phyloP scores from a whole-genome alignment of 148 eudicot species.

The Heliamphora exappendiculata region DNA sequence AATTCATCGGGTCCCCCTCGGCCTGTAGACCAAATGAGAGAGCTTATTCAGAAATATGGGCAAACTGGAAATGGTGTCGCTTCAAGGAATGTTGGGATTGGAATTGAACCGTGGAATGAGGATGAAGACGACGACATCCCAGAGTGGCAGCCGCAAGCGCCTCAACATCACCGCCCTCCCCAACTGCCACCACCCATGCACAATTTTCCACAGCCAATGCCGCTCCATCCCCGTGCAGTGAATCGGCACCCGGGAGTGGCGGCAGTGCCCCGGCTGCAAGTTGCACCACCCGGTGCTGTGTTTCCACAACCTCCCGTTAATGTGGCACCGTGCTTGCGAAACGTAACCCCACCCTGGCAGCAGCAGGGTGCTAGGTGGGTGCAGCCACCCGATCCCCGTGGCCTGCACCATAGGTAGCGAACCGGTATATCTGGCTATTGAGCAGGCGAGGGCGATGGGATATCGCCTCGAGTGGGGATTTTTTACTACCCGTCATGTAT shows the following conservation, averaged over 20 bases:
- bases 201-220: slow-evolving; percentile 15
- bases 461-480: slow-evolving; percentile 20
- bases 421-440: slow-evolving; percentile 15
- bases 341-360: not conserved
- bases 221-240: slow-evolving; percentile 16
- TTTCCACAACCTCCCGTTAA: slow-evolving; percentile 28
- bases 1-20: slow-evolving; percentile 17
- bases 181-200: not conserved
- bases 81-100: slow-evolving; percentile 18
- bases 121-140: slow-evolving; percentile 83
- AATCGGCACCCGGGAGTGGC: slow-evolving; percentile 8
- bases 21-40: slow-evolving; percentile 67
- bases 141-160: slow-evolving; percentile 76
- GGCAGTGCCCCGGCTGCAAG: not conserved
- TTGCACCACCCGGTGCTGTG: slow-evolving; percentile 6
- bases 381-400: slow-evolving; percentile 12
- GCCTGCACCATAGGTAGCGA: slow-evolving; percentile 10
- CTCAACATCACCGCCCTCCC: slow-evolving; percentile 3
- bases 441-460: slow-evolving; percentile 26
- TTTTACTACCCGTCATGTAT: not conserved
- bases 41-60: slow-evolving; percentile 75
- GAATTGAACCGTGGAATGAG: slow-evolving; percentile 57
- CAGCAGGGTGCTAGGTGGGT: slow-evolving; percentile 38
- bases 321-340: not conserved
- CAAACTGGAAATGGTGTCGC: slow-evolving; percentile 27